Percentiles rank a stretch among this genome's conserved stretches.
These are phyloP conservation scores for Chlamydomonas sphaeroides DNA, from an alignment of 139 green algal genomes.

Conservation along the genomic window DNA sequence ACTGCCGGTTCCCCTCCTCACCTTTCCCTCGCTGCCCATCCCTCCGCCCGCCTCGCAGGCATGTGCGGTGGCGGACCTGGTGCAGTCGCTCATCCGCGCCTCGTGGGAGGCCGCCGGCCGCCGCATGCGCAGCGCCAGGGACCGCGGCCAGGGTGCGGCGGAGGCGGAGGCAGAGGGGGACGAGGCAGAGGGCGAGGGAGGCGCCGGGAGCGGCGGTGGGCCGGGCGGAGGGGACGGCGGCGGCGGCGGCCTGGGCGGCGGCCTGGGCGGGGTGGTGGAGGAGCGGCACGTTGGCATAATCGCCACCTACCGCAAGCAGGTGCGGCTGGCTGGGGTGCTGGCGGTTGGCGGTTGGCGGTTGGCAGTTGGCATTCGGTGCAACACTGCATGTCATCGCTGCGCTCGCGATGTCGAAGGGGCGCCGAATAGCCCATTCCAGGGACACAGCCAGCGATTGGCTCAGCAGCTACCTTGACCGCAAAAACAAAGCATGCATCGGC, in stretches of 20 bases:
- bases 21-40: too few species aligned
- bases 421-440: too few species aligned
- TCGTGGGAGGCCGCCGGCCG: slow-evolving; percentile 1
- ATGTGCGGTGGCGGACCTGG: slow-evolving; percentile 60
- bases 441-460: too few species aligned
- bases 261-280: slow-evolving; percentile 35
- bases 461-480: too few species aligned
- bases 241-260: neutral
- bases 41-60: too few species aligned
- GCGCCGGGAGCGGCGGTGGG: too few species aligned
- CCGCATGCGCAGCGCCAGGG: neutral
- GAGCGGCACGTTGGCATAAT: slow-evolving; percentile 75
- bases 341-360: too few species aligned
- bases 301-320: slow-evolving; percentile 77
- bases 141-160: neutral
- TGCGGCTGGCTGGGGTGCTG: neutral
- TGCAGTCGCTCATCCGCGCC: slow-evolving; percentile 54
- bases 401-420: too few species aligned
- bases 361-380: too few species aligned
- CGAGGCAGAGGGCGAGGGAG: neutral
- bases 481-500: too few species aligned
- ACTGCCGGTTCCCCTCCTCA: too few species aligned
- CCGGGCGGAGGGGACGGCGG: neutral
- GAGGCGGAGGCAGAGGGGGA: neutral
- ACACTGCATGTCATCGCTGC: too few species aligned